Percentiles rank a stretch among this genome's conserved stretches.
These are phyloP conservation scores for Epichloe hybrida DNA, from an alignment of 2,329 filamentous ascomycete genomes.

Conservation along the genomic window DNA sequence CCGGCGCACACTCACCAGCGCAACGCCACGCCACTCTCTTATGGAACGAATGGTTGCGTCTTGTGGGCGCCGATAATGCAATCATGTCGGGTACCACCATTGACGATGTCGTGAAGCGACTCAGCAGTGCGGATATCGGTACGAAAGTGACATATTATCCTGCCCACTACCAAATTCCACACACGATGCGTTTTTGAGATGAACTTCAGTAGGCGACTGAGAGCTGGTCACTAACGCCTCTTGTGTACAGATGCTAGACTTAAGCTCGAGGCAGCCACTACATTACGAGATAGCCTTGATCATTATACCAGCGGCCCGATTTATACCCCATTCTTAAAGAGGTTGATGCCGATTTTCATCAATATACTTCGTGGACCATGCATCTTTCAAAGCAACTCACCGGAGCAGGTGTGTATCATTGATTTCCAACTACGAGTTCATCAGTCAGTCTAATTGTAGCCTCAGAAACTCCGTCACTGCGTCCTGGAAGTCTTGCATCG, in stretches of 20 bases:
- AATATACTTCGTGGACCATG: slow-evolving; percentile 73
- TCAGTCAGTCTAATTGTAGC: slow-evolving; percentile 8
- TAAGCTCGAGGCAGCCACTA: slow-evolving; percentile 70
- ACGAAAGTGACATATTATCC: slow-evolving; percentile 8
- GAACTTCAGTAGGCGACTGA: not conserved
- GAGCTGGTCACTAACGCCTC: not conserved
- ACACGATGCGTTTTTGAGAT: not conserved
- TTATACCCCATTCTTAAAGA: slow-evolving; percentile 71
- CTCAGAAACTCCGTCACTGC: slow-evolving; percentile 76
- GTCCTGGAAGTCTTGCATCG: slow-evolving; percentile 91
- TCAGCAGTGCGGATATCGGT: slow-evolving; percentile 44
- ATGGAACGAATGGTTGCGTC: slow-evolving; percentile 23
- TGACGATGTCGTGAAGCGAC: slow-evolving; percentile 49
- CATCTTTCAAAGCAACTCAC: slow-evolving; percentile 79
- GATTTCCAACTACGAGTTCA: not conserved
- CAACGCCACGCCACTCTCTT: slow-evolving; percentile 13
- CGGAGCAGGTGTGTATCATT: slow-evolving; percentile 58
- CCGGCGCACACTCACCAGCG: slow-evolving; percentile 8
- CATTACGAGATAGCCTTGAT: slow-evolving; percentile 84
- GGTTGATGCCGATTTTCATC: slow-evolving; percentile 81
- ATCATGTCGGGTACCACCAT: slow-evolving; percentile 47
- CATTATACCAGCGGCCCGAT: slow-evolving; percentile 65
- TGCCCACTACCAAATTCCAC: not conserved
- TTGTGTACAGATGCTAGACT: slow-evolving; percentile 55
- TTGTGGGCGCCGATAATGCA: slow-evolving; percentile 32